These are phyloP conservation scores for Umbilicus rupestris DNA, from an alignment of 164 flowering plant species.

Conservation along the genomic window DNA sequence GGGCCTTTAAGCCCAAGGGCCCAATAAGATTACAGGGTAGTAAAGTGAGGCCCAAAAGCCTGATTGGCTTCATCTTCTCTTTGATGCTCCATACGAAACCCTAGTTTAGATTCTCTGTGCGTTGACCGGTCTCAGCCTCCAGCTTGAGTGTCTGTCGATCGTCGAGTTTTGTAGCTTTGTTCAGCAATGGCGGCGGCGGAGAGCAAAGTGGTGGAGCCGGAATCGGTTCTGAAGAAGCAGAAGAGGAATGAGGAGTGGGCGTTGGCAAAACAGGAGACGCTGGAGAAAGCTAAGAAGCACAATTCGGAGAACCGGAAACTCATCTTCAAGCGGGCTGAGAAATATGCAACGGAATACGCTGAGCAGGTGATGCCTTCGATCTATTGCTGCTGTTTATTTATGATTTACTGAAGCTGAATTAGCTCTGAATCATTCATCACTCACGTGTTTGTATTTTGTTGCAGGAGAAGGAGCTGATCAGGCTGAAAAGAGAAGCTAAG, in stretches of 20 bases:
- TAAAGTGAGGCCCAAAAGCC: no score
- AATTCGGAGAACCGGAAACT: constrained; percentile 18
- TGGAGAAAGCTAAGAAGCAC: constrained; percentile 15
- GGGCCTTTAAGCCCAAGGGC: no score
- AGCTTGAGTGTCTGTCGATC: no score
- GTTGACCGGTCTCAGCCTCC: no score
- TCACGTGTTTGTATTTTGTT: neutral
- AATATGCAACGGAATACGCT: constrained; percentile 19
- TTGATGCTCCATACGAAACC: no score
- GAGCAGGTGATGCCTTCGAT: constrained; percentile 11
- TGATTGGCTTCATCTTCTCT: no score
- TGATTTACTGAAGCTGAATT: neutral
- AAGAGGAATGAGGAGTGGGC: constrained; percentile 24
- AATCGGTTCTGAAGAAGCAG: constrained; percentile 24
- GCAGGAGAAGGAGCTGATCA: constrained; percentile 19
- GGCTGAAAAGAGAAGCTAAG: constrained; percentile 21
- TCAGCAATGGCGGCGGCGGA: constrained; percentile 4
- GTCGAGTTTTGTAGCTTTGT: no score
- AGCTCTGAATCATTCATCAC: neutral
- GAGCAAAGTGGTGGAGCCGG: constrained; percentile 18
- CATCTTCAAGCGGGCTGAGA: constrained; percentile 19
- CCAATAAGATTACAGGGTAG: no score
- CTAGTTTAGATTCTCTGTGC: no score
- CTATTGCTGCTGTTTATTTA: no score
- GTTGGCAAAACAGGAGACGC: constrained; percentile 14